Evolutionary conservation across 371 early-diverging fungal genomes (phyloP), one percentile per base, ranked within the genome.

Genomic region (Lichtheimia corymbifera): DNA sequence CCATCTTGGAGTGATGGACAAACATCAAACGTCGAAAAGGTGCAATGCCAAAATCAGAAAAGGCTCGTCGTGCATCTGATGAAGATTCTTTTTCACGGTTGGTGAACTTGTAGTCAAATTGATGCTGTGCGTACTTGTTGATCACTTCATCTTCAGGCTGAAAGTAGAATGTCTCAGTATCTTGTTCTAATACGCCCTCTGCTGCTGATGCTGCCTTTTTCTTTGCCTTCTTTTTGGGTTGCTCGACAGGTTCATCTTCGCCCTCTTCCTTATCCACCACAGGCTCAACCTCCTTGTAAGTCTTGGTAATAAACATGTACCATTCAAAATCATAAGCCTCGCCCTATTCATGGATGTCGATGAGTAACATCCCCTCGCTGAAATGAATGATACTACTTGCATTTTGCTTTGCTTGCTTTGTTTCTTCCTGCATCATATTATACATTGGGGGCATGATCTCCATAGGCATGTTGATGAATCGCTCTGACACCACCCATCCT

Each of bases 391-490:
- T 22, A n/a, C 45, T 52, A 35, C 65, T 59, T 82, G 86, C 91
- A 59, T 91, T 87, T 13, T 85, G 88, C n/a, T 87, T 71, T 2
- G 92, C 92, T 77, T 86, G 77, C 50, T 91, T 74, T 41, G 93
- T 70, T 63, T 97, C 97, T 49, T 94, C 92, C 50, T 83, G 63
- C 52, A 96, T 80, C 93, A 97, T 90, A 18, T 79, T 84, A 67
- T 92, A 90, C 91, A 97, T 89, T 3, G 93, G 95, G 12, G 95
- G 90, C 17, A 89, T 88, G 20, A 97, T 79, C 67, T 96, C 93
- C 40, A 93, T 91, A 4, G 98, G 97, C 95, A 98, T 94, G 72
- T 98, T 98, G 68, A 98, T 86, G 18, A 98, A 85, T 9, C 98
- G 76, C 64, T 96, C 97, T 63, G 89, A 91, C n/a, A 98, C 43